Evolutionary conservation across 345 rosid species (phyloP), one percentile per base, ranked within the genome.

Genomic region (Orychophragmus violaceus): DNA sequence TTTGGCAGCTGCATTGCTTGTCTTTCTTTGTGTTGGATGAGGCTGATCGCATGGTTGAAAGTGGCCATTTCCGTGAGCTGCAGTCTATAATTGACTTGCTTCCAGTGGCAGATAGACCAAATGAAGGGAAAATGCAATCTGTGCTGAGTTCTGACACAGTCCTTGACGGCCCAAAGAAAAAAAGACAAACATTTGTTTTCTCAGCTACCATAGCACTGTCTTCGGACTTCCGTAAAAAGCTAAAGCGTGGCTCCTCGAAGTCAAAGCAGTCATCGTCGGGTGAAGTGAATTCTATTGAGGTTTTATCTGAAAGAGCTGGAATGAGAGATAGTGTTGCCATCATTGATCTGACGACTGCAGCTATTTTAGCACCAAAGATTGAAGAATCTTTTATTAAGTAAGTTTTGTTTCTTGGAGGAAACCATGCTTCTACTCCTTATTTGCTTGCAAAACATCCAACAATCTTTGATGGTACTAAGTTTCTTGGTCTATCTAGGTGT

Each of bases 21-120:
- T 94, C 99, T 21, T 94, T 94, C 79, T 94, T 90, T 76, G 97
- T 88, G 76, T 78, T 94, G 86, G 99, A 94, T 75, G 99, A 88
- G 83, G 97, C 97, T 66, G 99, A 90, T 73, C 82, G 95, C 75
- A 94, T 94, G 99, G 82, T 88, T 64, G 96, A 94, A 79, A 85
- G 74, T 62, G 99, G 97, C 44, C 99, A 88, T 80, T 94, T 88
- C 74, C 87, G 80, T 22, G 99, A 94, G 81, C 76, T 94, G 81
- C 99, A 90, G 82, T 87, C 97, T 57, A 90, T 94, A 70, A 85
- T 90, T 35, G 99, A 94, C 78, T 80, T 88, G 86, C 88, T 94
- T 76, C 99, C 99, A 18, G 45, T 69, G 73, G 24, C 82, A 59
- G 68, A 53, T 69, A 78, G 45, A 60, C 70, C 85, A 66, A 51